A percentile compares a stretch with the other conserved stretches of the same genome.
Conservation (phyloP, 2,329 filamentous ascomycete species). For the Phaeoacremonium minimum region DNA sequence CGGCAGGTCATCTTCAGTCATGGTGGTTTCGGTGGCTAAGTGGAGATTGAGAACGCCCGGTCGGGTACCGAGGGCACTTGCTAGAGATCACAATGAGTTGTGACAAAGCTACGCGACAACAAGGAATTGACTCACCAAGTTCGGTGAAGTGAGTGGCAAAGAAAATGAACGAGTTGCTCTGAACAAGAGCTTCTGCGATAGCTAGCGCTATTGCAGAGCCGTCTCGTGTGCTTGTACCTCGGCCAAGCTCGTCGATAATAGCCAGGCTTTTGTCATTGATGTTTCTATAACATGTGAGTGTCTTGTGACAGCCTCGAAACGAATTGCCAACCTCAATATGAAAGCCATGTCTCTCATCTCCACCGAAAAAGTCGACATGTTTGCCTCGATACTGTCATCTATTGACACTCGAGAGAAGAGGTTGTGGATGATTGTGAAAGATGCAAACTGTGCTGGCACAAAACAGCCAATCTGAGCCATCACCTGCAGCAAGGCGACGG, state of each 20-base stretch:
- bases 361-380: conserved; percentile 86
- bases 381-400: conserved; percentile 84
- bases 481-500: conserved; percentile 76
- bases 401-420: conserved; percentile 85
- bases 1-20: conserved; percentile 40
- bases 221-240: conserved; percentile 85
- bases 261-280: conserved; percentile 72
- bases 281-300: no score
- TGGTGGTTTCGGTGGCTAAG: conserved; percentile 63
- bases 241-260: conserved; percentile 87
- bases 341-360: conserved; percentile 97
- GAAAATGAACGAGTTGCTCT: conserved; percentile 76
- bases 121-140: conserved; percentile 43
- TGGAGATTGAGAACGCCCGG: conserved; percentile 81
- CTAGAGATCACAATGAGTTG: conserved; percentile 27
- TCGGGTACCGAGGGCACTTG: conserved; percentile 68
- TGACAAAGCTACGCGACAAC: no score
- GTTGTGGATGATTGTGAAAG: conserved; percentile 74
- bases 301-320: no score
- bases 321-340: conserved; percentile 59
- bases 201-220: conserved; percentile 86
- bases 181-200: conserved; percentile 81
- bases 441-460: conserved; percentile 80
- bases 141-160: conserved; percentile 93
- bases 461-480: conserved; percentile 95